Conservation (phyloP, 2,329 filamentous ascomycete species). For the Penicillium sp. region DNA sequence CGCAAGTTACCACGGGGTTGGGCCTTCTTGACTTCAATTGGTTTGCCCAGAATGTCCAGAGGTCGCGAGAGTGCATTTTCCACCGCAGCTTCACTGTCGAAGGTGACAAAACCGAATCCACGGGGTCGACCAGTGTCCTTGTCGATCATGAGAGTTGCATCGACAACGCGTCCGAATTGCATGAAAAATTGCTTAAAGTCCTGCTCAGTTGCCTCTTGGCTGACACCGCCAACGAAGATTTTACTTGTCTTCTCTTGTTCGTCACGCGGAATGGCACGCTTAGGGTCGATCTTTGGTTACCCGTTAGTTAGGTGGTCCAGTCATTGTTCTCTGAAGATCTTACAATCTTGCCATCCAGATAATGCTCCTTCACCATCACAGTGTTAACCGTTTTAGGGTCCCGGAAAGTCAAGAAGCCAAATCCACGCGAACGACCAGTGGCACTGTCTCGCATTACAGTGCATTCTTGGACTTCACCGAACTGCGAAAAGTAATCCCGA, state of each 20-base stretch:
- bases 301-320: background rate
- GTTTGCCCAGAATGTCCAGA: slow-evolving; percentile 88
- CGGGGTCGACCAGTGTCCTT: slow-evolving; percentile 96
- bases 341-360: slow-evolving; percentile 96
- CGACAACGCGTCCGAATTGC: slow-evolving; percentile 90
- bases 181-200: slow-evolving; percentile 97
- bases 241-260: slow-evolving; percentile 98
- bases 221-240: slow-evolving; percentile 96
- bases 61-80: slow-evolving; percentile 80
- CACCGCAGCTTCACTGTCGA: slow-evolving; percentile 91
- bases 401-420: slow-evolving; percentile 96
- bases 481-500: slow-evolving; percentile 94
- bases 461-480: slow-evolving; percentile 93
- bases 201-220: slow-evolving; percentile 91
- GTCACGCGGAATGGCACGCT: slow-evolving; percentile 91
- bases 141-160: slow-evolving; percentile 99
- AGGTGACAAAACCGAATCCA: slow-evolving; percentile 97
- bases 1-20: slow-evolving; percentile 91
- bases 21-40: slow-evolving; percentile 96
- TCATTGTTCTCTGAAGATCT: slow-evolving; percentile 34
- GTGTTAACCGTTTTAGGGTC: slow-evolving; percentile 97
- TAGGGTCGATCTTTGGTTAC: slow-evolving; percentile 75
- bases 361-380: slow-evolving; percentile 99
- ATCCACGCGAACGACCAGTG: slow-evolving; percentile 87
- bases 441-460: slow-evolving; percentile 98